Evolutionary conservation across 441 rosid species (phyloP).

Genomic region (Raphanus hybrid): DNA sequence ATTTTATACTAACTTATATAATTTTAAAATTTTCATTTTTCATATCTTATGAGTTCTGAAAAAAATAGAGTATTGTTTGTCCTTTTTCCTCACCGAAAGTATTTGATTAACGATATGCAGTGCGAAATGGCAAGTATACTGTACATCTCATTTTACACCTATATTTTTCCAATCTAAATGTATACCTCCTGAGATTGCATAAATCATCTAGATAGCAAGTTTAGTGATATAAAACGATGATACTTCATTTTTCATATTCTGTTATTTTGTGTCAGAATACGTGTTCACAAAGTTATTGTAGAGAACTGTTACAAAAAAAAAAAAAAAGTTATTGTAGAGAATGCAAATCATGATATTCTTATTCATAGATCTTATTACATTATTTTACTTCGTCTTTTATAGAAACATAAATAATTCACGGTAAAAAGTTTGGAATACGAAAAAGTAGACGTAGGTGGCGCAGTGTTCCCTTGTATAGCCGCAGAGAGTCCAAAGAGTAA

Average conservation of each 20-base stretch:
- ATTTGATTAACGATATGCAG: neutral
- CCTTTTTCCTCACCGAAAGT: neutral
- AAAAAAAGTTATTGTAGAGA: neutral
- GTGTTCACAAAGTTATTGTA: neutral
- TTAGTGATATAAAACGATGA: neutral
- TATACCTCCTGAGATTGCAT: neutral
- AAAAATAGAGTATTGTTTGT: neutral
- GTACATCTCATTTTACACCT: neutral
- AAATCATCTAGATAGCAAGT: neutral
- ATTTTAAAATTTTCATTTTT: neutral
- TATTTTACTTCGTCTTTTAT: neutral
- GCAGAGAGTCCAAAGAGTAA: constrained; percentile 42
- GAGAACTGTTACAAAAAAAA: too few species aligned
- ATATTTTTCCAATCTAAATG: neutral
- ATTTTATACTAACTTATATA: neutral
- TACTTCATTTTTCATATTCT: neutral
- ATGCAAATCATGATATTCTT: neutral
- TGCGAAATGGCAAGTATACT: neutral
- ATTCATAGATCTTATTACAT: constrained; percentile 9
- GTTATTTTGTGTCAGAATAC: neutral
- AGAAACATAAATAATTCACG: neutral
- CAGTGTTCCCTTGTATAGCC: constrained; percentile 55
- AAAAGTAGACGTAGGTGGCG: constrained; percentile 62
- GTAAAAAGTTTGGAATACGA: constrained; percentile 31
- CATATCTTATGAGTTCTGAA: neutral